These are phyloP conservation scores for Dendryphion nanum DNA, from an alignment of 2,329 filamentous ascomycete species.

Conservation along the genomic window DNA sequence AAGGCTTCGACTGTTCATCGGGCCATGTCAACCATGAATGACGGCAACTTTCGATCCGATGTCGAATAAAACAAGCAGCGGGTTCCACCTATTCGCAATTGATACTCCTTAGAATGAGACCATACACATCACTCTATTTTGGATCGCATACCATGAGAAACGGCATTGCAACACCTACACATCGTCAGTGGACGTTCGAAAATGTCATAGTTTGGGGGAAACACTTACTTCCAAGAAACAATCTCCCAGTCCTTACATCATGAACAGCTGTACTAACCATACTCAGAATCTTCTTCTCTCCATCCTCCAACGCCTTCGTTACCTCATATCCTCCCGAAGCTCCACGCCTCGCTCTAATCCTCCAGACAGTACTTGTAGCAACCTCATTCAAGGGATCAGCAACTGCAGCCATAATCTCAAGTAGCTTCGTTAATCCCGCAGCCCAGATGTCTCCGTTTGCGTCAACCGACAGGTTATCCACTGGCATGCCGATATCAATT, in stretches of 20 bases:
- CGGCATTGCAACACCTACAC: conserved; percentile 8
- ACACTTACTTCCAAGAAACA: conserved; percentile 19
- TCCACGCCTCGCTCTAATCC: conserved; percentile 14
- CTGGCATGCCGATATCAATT: conserved; percentile 21
- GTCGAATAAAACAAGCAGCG: too few relatives aligned
- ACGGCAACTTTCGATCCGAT: too few relatives aligned
- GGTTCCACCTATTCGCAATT: too few relatives aligned
- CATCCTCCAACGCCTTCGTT: conserved; percentile 28
- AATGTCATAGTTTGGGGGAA: too few relatives aligned
- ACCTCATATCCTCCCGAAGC: conserved; percentile 3
- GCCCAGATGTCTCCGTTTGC: conserved; percentile 25
- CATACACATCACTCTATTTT: too few relatives aligned
- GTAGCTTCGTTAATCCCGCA: conserved; percentile 17
- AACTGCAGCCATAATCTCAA: conserved; percentile 10
- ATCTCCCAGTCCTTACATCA: conserved; percentile 22
- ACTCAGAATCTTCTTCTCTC: conserved; percentile 16
- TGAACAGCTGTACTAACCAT: conserved; percentile 24
- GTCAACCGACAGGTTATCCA: conserved; percentile 27
- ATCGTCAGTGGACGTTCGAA: neutral
- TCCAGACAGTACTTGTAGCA: conserved; percentile 18
- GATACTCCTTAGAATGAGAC: too few relatives aligned
- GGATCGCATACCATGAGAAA: conserved; percentile 12
- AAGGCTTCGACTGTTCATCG: too few relatives aligned
- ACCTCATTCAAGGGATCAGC: conserved; percentile 14
- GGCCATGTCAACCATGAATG: too few relatives aligned